Percentiles rank a stretch among this genome's conserved stretches.
phyloP scores from a whole-genome alignment of 75 land plant genomes.

The Isoetes taiwanensis region DNA sequence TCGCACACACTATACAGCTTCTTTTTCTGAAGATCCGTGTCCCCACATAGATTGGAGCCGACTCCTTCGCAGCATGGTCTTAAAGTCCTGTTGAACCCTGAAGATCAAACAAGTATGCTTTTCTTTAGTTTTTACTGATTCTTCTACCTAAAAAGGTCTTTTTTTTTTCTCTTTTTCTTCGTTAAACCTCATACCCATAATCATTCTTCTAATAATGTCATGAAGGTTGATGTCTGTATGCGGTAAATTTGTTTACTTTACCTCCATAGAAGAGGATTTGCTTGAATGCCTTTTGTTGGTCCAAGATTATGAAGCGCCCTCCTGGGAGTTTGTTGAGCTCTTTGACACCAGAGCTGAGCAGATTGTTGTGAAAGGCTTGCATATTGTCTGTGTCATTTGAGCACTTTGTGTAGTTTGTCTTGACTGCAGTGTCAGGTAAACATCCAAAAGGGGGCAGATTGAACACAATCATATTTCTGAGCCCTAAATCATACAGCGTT shows the following conservation, averaged over 20 bases:
- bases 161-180: too few relatives aligned
- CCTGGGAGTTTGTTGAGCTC: slow-evolving; percentile 18
- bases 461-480: slow-evolving; percentile 24
- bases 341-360: too few relatives aligned
- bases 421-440: slow-evolving; percentile 22
- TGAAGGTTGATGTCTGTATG: too few relatives aligned
- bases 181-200: too few relatives aligned
- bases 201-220: too few relatives aligned
- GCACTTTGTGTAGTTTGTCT: slow-evolving; percentile 12
- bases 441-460: slow-evolving; percentile 35
- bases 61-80: slow-evolving; percentile 34
- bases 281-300: slow-evolving; percentile 16
- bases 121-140: too few relatives aligned
- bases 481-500: slow-evolving; percentile 20
- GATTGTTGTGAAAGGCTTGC: too few relatives aligned
- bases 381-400: slow-evolving; percentile 15
- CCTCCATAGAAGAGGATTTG: slow-evolving; percentile 4
- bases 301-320: slow-evolving; percentile 10
- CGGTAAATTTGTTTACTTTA: too few relatives aligned
- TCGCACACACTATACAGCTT: slow-evolving; percentile 25
- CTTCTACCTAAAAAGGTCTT: too few relatives aligned
- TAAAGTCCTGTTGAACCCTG: too few relatives aligned
- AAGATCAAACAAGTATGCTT: too few relatives aligned
- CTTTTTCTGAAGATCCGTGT: slow-evolving; percentile 10
- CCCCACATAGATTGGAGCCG: slow-evolving; percentile 14